Conservation (phyloP, 2,329 filamentous ascomycete genomes). For the Rhynchosporium secalis region DNA sequence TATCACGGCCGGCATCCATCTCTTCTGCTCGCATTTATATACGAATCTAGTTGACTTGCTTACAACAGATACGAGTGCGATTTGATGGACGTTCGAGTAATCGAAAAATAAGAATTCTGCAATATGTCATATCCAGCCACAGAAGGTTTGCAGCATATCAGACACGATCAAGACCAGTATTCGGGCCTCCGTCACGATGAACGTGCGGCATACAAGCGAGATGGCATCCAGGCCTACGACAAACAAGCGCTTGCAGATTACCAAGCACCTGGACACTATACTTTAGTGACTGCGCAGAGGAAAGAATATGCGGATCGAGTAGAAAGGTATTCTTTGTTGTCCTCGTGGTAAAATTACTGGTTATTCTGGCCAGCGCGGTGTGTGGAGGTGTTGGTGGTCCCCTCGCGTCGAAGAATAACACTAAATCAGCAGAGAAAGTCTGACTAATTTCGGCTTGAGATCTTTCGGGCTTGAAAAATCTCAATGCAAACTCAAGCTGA, state of each 20-base stretch:
- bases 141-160: slow-evolving; percentile 3
- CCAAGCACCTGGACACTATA: background rate
- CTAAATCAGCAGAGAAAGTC: background rate
- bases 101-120: background rate
- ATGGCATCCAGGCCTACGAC: background rate
- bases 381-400: slow-evolving; percentile 4
- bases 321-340: background rate
- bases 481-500: background rate
- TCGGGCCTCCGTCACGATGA: background rate
- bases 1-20: background rate
- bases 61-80: background rate
- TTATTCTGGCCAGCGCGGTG: background rate
- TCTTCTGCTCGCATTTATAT: background rate
- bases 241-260: slow-evolving; percentile 1
- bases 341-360: background rate
- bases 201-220: background rate
- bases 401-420: background rate
- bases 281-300: background rate
- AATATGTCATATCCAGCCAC: slow-evolving; percentile 6
- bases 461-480: background rate
- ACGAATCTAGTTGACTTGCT: background rate
- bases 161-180: background rate
- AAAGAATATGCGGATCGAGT: slow-evolving; percentile 1
- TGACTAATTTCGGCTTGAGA: background rate
- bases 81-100: background rate